Evolutionary conservation across 2,329 filamentous ascomycete species (phyloP), one percentile per base, ranked within the genome.

Genomic region (Hypoxylon sp.): DNA sequence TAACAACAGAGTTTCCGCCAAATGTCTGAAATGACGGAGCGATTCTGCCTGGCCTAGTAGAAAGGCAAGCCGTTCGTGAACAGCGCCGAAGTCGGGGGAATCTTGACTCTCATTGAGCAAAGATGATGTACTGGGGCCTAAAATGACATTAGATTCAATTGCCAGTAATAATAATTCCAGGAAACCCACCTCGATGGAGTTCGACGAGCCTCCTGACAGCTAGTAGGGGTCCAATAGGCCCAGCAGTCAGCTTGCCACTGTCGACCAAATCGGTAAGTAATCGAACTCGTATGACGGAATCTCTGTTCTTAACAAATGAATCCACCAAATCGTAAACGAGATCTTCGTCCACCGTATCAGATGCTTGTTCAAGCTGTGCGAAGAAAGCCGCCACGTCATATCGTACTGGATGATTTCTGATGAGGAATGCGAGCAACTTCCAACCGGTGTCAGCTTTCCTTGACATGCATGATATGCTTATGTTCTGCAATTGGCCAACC

Each of bases 371-470:
- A 19, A 77, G 56, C 56, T 72, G 63, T 9, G 56, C 69, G 30
- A 58, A 67, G 14, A 75, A 64, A 3, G 53, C 65, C 48, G 60
- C 41, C 3, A 52, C 53, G 17, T 70, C 67, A 41, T 75, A 74
- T 49, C 69, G 67, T 52, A 63, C 59, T 41, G 68, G 65, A 32
- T 62, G 60, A 50, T 76, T 76, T 43, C 63, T 70, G 3, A 74
- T 56, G 7, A 79, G 72, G 45, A 78, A 78, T 23, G 64, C 70
- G 50, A 64, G 70, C 41, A 79, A 52, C 55, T 75, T 78, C 77
- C 77, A 79, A 9, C 71, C 72, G 41, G 73, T 48, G 9, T 68
- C 60, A 9, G 64, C 32, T 17, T 69, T 70, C 45, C 45, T 67
- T 10, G 70, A 65, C 13, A 72, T 49, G n/a, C 71, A 64, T 10